phyloP scores from a whole-genome alignment of 176 grass and related monocot species.

The Raddia guianensis region DNA sequence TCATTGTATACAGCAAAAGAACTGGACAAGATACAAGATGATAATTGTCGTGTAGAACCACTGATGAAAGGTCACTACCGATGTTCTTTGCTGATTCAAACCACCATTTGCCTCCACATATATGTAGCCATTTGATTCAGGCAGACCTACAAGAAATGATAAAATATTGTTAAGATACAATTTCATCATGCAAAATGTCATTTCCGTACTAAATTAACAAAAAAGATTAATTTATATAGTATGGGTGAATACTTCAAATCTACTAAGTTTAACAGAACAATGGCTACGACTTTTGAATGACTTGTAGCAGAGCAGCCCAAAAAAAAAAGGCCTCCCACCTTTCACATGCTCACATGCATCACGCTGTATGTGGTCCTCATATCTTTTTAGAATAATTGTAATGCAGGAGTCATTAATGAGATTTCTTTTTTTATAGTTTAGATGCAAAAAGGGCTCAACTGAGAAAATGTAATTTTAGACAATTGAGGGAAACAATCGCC shows the following conservation, averaged over 20 bases:
- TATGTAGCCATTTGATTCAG: constrained; percentile 95
- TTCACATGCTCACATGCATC: not conserved
- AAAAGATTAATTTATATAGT: not conserved
- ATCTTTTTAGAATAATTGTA: not conserved
- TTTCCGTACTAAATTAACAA: constrained; percentile 1
- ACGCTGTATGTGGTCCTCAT: not conserved
- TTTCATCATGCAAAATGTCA: constrained; percentile 15
- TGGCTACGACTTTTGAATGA: not conserved
- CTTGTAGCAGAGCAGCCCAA: not conserved
- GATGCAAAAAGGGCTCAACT: not conserved
- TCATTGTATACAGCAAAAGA: not conserved
- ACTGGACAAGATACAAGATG: not conserved
- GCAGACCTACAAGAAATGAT: constrained; percentile 58
- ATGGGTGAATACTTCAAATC: constrained; percentile 3
- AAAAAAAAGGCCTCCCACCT: not conserved
- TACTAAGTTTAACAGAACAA: constrained; percentile 3
- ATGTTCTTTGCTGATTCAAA: constrained; percentile 97
- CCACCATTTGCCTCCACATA: constrained; percentile 98
- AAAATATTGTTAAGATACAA: constrained; percentile 38
- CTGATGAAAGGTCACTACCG: constrained; percentile 53
- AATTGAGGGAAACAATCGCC: not conserved
- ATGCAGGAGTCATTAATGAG: not conserved
- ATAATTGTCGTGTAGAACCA: constrained; percentile 14
- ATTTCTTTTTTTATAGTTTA: not conserved
- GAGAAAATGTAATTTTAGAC: not conserved